phyloP scores from a whole-genome alignment of 495 filamentous ascomycete genomes.

The Hypoxylon trugodes region DNA sequence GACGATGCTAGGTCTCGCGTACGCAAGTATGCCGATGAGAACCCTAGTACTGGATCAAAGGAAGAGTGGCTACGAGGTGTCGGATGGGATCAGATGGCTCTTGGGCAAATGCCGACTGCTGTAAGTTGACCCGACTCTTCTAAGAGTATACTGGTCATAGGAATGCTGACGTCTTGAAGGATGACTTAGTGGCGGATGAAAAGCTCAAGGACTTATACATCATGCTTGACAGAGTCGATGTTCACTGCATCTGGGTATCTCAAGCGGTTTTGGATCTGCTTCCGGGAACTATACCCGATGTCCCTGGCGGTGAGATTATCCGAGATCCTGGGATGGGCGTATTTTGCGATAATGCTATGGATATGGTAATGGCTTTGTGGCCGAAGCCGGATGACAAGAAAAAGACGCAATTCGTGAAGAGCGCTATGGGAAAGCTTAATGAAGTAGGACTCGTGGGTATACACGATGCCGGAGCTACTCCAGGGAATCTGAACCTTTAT shows the following conservation, averaged over 20 bases:
- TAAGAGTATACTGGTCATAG: not conserved
- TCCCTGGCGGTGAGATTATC: conserved; percentile 67
- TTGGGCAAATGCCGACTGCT: conserved; percentile 69
- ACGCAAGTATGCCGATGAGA: conserved; percentile 51
- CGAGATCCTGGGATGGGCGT: conserved; percentile 66
- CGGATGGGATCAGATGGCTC: conserved; percentile 70
- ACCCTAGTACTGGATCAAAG: conserved; percentile 52
- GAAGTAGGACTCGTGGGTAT: conserved; percentile 68
- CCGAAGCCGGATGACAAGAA: conserved; percentile 58
- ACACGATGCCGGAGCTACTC: conserved; percentile 67
- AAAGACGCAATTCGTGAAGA: conserved; percentile 58
- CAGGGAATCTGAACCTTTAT: conserved; percentile 59
- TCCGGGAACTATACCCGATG: conserved; percentile 56
- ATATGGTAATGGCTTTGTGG: conserved; percentile 62
- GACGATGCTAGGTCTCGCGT: conserved; percentile 59
- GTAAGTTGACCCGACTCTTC: conserved; percentile 51
- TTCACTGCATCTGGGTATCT: conserved; percentile 72
- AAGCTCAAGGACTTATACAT: conserved; percentile 62
- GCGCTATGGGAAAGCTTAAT: conserved; percentile 65
- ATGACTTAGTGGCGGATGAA: conserved; percentile 60
- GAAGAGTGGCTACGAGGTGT: conserved; percentile 67
- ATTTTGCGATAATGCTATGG: conserved; percentile 76
- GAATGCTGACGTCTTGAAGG: conserved; percentile 46
- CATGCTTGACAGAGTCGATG: conserved; percentile 73
- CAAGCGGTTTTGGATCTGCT: conserved; percentile 64